Conservation (phyloP, 176 grass and related monocot species). For the Urochloa ruziziensis region DNA sequence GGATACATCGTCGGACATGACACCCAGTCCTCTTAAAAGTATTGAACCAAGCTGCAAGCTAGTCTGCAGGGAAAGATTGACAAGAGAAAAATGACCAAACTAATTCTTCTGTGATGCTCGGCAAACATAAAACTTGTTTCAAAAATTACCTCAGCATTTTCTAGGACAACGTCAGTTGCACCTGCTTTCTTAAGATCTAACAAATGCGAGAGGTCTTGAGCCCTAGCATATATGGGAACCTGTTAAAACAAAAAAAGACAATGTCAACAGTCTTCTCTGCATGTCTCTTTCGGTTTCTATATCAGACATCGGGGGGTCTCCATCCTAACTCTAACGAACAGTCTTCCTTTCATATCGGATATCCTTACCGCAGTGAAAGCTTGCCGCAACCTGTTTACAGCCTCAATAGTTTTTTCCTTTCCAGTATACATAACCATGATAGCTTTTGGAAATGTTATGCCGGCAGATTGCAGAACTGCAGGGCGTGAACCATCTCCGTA, state of each 20-base stretch:
- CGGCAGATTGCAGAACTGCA: conserved; percentile 90
- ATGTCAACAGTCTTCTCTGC: neutral
- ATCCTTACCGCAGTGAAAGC: conserved; percentile 83
- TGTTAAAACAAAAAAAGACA: conserved; percentile 26
- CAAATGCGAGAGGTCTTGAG: conserved; percentile 73
- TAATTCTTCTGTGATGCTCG: neutral
- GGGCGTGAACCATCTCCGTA: conserved; percentile 94
- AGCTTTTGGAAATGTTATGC: conserved; percentile 96
- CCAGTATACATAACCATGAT: conserved; percentile 93
- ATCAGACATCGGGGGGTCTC: neutral
- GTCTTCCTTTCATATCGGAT: neutral
- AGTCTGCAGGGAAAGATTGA: conserved; percentile 55
- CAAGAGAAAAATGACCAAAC: neutral
- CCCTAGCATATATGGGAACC: conserved; percentile 85
- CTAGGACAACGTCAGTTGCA: conserved; percentile 87
- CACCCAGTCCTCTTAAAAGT: conserved; percentile 78
- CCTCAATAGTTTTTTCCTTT: conserved; percentile 62
- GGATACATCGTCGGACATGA: conserved; percentile 97
- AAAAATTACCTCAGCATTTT: conserved; percentile 81
- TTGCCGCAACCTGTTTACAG: conserved; percentile 88
- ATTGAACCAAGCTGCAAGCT: conserved; percentile 91
- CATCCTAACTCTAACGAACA: neutral
- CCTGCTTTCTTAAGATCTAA: conserved; percentile 90
- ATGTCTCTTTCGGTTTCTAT: neutral
- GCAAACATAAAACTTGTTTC: neutral